Conservation (phyloP, 1,139 yeast genomes). For the Debaryomyces sp. region DNA sequence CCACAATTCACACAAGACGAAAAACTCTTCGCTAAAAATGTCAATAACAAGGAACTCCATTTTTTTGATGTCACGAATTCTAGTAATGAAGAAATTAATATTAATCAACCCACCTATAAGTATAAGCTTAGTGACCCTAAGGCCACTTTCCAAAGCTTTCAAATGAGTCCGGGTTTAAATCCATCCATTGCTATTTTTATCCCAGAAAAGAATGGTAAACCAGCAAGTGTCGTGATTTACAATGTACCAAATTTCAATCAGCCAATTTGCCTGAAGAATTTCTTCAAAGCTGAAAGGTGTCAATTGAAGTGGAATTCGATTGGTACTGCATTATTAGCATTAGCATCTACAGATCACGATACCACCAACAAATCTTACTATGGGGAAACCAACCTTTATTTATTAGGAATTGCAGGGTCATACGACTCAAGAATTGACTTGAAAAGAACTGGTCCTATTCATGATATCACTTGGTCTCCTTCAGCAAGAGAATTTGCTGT, state of each 20-base stretch:
- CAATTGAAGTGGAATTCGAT: slow-evolving; percentile 89
- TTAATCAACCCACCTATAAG: slow-evolving; percentile 59
- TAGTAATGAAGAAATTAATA: slow-evolving; percentile 37
- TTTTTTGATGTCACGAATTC: slow-evolving; percentile 56
- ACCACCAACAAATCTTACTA: slow-evolving; percentile 91
- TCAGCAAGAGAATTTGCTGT: slow-evolving; percentile 96
- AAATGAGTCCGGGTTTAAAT: slow-evolving; percentile 83
- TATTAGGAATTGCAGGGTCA: slow-evolving; percentile 89
- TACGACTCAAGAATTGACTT: slow-evolving; percentile 87
- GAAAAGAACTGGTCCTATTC: slow-evolving; percentile 94
- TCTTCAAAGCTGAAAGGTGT: slow-evolving; percentile 95
- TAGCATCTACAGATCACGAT: slow-evolving; percentile 96
- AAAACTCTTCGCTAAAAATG: slow-evolving; percentile 64
- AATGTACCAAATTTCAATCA: slow-evolving; percentile 73
- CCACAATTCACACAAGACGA: slow-evolving; percentile 87
- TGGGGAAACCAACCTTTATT: slow-evolving; percentile 92
- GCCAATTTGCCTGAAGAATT: slow-evolving; percentile 83
- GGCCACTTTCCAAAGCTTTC: slow-evolving; percentile 54
- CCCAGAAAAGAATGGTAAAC: slow-evolving; percentile 83
- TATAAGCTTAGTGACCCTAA: slow-evolving; percentile 64
- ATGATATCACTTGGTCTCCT: slow-evolving; percentile 97
- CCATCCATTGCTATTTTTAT: slow-evolving; percentile 92
- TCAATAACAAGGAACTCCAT: slow-evolving; percentile 65
- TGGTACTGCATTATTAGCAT: slow-evolving; percentile 92
- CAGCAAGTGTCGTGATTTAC: slow-evolving; percentile 86